These are phyloP conservation scores for Elongisporangium prolatum DNA, from an alignment of 352 stramenopile species.

Conservation along the genomic window DNA sequence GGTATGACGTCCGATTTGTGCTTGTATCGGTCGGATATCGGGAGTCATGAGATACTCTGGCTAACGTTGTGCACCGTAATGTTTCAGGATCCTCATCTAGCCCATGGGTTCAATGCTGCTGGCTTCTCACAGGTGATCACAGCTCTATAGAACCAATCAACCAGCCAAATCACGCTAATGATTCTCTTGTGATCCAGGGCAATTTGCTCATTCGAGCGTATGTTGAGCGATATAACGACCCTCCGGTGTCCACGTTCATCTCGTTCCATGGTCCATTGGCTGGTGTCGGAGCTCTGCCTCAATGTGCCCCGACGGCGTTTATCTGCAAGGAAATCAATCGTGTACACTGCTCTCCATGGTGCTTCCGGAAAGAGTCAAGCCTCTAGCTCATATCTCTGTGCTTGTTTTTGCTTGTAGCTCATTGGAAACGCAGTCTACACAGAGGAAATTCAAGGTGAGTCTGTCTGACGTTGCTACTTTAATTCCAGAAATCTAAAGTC, in stretches of 20 bases:
- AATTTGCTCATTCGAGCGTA: slow-evolving; percentile 94
- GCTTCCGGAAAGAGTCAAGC: not conserved
- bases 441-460: slow-evolving; percentile 70
- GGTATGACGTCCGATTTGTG: slow-evolving; percentile 16
- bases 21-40: too few species aligned
- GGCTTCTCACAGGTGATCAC: slow-evolving; percentile 87
- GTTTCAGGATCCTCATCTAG: slow-evolving; percentile 70
- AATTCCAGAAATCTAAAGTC: not conserved
- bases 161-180: not conserved
- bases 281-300: slow-evolving; percentile 85
- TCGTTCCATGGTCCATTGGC: slow-evolving; percentile 91
- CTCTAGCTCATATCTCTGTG: slow-evolving; percentile 3
- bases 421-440: slow-evolving; percentile 86
- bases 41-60: too few species aligned
- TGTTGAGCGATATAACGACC: slow-evolving; percentile 91
- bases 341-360: slow-evolving; percentile 14
- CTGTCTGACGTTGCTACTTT: not conserved
- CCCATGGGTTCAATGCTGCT: slow-evolving; percentile 90
- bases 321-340: slow-evolving; percentile 84
- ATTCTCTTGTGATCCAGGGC: slow-evolving; percentile 28
- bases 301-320: slow-evolving; percentile 81
- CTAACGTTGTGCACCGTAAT: not conserved
- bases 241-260: slow-evolving; percentile 88
- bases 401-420: slow-evolving; percentile 34
- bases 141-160: not conserved